A percentile compares a stretch with the other conserved stretches of the same genome.
Conservation (phyloP, 768 basidiomycete genomes). For the Auriculariales sp. region DNA sequence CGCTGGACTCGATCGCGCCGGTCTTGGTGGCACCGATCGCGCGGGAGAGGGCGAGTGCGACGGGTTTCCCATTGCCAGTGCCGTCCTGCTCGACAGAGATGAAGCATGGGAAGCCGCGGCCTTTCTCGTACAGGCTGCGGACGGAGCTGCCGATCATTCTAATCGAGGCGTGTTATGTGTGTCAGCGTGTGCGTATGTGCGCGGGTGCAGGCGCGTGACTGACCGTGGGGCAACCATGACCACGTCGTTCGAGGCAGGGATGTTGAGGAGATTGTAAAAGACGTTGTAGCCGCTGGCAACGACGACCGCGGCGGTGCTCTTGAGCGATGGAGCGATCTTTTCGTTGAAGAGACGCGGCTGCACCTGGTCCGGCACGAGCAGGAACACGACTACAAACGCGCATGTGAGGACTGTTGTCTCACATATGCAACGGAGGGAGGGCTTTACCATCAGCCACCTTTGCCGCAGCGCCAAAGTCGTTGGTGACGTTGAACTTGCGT, state of each 20-base stretch:
- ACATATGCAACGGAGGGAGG: neutral
- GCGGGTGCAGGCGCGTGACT: no score
- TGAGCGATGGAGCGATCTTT: conserved; percentile 34
- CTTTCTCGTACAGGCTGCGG: conserved; percentile 42
- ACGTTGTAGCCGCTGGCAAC: conserved; percentile 56
- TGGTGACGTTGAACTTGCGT: conserved; percentile 42
- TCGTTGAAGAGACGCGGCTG: conserved; percentile 50
- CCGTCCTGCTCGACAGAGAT: conserved; percentile 52
- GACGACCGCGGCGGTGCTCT: conserved; percentile 32
- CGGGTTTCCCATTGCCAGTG: conserved; percentile 28
- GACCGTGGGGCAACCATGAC: conserved; percentile 56
- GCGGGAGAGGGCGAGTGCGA: conserved; percentile 38
- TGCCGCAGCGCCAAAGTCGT: conserved; percentile 42
- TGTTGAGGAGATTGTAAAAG: conserved; percentile 41
- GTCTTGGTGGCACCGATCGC: conserved; percentile 49
- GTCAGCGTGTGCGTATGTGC: no score
- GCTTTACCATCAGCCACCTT: conserved; percentile 36
- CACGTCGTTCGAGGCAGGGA: conserved; percentile 38
- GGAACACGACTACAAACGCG: conserved; percentile 34
- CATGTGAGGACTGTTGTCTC: neutral
- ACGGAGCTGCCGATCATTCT: conserved; percentile 60
- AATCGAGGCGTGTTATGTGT: no score
- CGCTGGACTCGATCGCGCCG: conserved; percentile 49
- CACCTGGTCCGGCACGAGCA: conserved; percentile 49
- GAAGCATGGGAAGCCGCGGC: conserved; percentile 49